Percentiles rank a stretch among this genome's conserved stretches.
Conservation (phyloP, 371 early-diverging fungal species). For the Mortierella sp. region DNA sequence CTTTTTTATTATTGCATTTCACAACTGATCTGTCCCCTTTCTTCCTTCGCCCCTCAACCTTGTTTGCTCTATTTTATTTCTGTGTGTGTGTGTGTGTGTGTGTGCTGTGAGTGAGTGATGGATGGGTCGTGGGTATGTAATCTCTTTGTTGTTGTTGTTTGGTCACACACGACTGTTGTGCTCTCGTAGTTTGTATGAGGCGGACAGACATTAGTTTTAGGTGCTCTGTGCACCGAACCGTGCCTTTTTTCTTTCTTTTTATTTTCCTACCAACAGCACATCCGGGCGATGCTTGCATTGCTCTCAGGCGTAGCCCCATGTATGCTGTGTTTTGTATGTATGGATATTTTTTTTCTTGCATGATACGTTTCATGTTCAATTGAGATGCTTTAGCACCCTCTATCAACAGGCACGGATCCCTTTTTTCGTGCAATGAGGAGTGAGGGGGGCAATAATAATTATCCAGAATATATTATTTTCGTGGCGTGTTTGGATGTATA, state of each 20-base stretch:
- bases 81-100: not conserved
- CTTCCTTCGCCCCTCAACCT: slow-evolving; percentile 1
- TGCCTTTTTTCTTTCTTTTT: not conserved
- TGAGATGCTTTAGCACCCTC: not conserved
- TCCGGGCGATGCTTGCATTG: not conserved
- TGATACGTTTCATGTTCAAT: slow-evolving; percentile 28
- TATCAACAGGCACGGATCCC: not conserved
- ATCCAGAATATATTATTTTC: no score
- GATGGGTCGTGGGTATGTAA: not conserved
- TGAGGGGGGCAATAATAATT: no score
- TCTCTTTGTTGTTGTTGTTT: not conserved
- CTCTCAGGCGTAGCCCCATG: slow-evolving; percentile 6
- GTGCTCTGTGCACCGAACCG: slow-evolving; percentile 9
- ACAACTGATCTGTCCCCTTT: slow-evolving; percentile 4
- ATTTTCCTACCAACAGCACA: not conserved
- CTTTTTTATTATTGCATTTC: slow-evolving; percentile 6
- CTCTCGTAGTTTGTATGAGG: not conserved
- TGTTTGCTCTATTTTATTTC: not conserved
- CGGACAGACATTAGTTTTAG: not conserved
- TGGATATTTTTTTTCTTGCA: not conserved
- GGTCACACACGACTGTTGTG: not conserved
- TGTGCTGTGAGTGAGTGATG: not conserved
- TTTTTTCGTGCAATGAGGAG: not conserved
- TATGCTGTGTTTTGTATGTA: not conserved
- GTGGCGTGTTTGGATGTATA: no score